Base-by-base conservation (phyloP, 106 monocot species). In the Cymbidium sinense region DNA sequence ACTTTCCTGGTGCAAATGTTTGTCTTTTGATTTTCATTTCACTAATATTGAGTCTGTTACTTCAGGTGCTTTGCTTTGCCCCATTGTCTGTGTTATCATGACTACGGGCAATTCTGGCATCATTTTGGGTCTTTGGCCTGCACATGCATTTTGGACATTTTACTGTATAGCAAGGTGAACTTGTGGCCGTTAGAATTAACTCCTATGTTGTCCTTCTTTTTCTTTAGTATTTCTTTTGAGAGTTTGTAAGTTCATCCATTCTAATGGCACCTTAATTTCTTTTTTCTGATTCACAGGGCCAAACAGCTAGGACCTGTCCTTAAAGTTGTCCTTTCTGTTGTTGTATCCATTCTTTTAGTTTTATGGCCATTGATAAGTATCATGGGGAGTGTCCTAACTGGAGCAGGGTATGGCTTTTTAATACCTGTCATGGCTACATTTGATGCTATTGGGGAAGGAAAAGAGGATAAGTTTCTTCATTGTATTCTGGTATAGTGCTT, bases 361-460 rank as follows among this genome's bases (percentile, higher is more conserved):
- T 43, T 89, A 17, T 95, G 98, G 98, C 88, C 83, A 39, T 43
- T 82, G 31, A 43, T 80, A 80, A 84, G 89, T 34, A 90, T 95
- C n/a, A 13, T 83, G 39, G 90, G 87, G 70, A 99, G 95, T 70
- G 76, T 93, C 69, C 21, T 99, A 27, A 76, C 31, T 44, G 90
- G 94, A 51, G 78, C 73, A 65, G 86, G 73, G 9, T 99, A 95
- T 86, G 99, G 95, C 5, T 99, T 99, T 82, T 72, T 99, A 34
- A 88, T 82, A 69, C 99, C 99, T 12, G 70, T 99, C 12, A 76
- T 91, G 74, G 88, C 90, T 79, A 99, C 95, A 6, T 95, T 99
- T 82, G 87, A 90, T 34, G 99, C 99, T 58, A 88, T 99, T 82
- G 95, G 94, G 73, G 92, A 99, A 87, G 98, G 87, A 77, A 95